Conservation (phyloP, 2,329 filamentous ascomycete species). For the Byssoonygena ceratinophila region DNA sequence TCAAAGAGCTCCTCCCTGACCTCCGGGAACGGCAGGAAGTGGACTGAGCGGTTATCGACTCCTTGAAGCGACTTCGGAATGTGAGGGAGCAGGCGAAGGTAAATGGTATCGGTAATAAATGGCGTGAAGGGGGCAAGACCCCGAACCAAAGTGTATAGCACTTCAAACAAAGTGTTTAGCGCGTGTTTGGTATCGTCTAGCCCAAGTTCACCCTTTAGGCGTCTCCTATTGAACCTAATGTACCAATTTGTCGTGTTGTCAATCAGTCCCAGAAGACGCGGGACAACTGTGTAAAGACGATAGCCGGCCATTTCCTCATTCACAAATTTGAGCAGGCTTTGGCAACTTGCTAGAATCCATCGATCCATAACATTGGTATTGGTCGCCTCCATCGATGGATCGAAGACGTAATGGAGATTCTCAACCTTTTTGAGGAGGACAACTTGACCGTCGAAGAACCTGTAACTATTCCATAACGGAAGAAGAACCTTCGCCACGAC, state of each 20-base stretch:
- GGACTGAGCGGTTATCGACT: constrained; percentile 72
- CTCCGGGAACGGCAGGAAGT: constrained; percentile 84
- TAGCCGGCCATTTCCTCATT: constrained; percentile 81
- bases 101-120: constrained; percentile 92
- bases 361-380: constrained; percentile 91
- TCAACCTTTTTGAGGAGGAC: constrained; percentile 76
- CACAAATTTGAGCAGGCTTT: constrained; percentile 82
- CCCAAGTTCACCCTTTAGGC: constrained; percentile 81
- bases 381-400: constrained; percentile 60
- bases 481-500: constrained; percentile 85
- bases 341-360: constrained; percentile 88
- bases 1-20: constrained; percentile 84
- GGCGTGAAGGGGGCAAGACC: constrained; percentile 90
- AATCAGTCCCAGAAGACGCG: constrained; percentile 68
- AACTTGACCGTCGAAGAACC: constrained; percentile 88
- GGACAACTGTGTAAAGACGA: constrained; percentile 83
- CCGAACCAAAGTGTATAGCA: constrained; percentile 77
- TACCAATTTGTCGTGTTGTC: constrained; percentile 99
- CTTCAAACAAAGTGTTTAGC: constrained; percentile 87
- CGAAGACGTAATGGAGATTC: constrained; percentile 64
- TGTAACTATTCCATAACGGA: constrained; percentile 92
- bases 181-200: constrained; percentile 79
- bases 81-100: constrained; percentile 67
- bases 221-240: constrained; percentile 84
- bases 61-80: constrained; percentile 62